These are phyloP conservation scores for Chlamydomonas incerta DNA, from an alignment of 139 green algal genomes.

Conservation along the genomic window DNA sequence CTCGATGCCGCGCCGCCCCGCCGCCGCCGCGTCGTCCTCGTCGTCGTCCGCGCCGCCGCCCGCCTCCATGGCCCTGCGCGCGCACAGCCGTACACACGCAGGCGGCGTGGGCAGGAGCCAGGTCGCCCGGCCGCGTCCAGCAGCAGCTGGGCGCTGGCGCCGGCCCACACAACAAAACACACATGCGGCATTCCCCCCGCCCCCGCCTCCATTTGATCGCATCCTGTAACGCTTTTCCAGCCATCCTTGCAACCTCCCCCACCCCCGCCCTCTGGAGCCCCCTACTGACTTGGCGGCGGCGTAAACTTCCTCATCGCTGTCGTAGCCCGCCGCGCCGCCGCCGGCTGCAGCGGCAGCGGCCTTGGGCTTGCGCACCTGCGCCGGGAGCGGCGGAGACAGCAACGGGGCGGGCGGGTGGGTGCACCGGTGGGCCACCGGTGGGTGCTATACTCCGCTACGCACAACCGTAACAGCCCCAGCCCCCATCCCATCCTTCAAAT, in stretches of 20 bases:
- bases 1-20: slow-evolving; percentile 54
- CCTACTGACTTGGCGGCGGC: slow-evolving; percentile 58
- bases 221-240: too few species aligned
- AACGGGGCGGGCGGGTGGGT: neutral
- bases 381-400: too few species aligned
- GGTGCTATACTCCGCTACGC: too few species aligned
- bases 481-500: too few species aligned
- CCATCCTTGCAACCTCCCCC: neutral
- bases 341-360: slow-evolving; percentile 21
- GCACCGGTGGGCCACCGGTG: too few species aligned
- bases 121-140: too few species aligned
- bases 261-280: neutral
- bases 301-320: slow-evolving; percentile 89
- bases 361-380: slow-evolving; percentile 36
- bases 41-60: slow-evolving; percentile 3
- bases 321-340: slow-evolving; percentile 53
- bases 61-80: slow-evolving; percentile 17
- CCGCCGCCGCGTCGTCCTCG: slow-evolving; percentile 28
- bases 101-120: neutral
- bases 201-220: too few species aligned
- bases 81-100: too few species aligned
- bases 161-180: too few species aligned
- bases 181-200: too few species aligned
- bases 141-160: too few species aligned
- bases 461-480: too few species aligned